Conservation (phyloP, 1,284 basidiomycete genomes). For the Cystobasidium slooffiae region DNA sequence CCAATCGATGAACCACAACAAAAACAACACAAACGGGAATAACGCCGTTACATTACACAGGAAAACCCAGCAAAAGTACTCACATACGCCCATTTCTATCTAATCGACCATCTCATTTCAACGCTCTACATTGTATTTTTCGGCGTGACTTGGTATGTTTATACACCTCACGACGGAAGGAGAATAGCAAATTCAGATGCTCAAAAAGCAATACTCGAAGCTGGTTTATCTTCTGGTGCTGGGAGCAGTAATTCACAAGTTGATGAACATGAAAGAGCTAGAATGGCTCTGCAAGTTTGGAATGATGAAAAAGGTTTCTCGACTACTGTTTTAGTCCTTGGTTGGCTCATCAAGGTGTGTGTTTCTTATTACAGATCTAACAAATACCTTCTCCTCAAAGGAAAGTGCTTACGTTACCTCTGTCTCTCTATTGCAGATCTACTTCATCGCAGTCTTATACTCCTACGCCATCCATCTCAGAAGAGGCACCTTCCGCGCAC, state of each 20-base stretch:
- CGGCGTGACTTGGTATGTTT: slow-evolving; percentile 84
- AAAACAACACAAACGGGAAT: too few species aligned
- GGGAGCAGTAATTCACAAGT: slow-evolving; percentile 57
- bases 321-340: slow-evolving; percentile 73
- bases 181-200: slow-evolving; percentile 79
- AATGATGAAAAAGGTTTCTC: slow-evolving; percentile 83
- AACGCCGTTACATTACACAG: slow-evolving; percentile 60
- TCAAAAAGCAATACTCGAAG: slow-evolving; percentile 75
- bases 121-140: slow-evolving; percentile 91
- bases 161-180: slow-evolving; percentile 85
- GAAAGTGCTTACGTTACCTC: neutral
- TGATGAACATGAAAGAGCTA: slow-evolving; percentile 67
- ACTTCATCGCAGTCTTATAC: slow-evolving; percentile 88
- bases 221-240: slow-evolving; percentile 43
- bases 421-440: slow-evolving; percentile 66
- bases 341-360: slow-evolving; percentile 87
- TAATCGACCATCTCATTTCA: slow-evolving; percentile 89
- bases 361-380: neutral
- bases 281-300: slow-evolving; percentile 82
- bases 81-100: slow-evolving; percentile 89
- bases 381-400: neutral
- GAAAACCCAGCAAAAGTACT: slow-evolving; percentile 82
- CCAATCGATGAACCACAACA: slow-evolving; percentile 2
- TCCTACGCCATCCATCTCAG: slow-evolving; percentile 93
- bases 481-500: slow-evolving; percentile 69